Evolutionary conservation across 345 rosid species (phyloP).

Genomic region (Hypericum androsaemum): DNA sequence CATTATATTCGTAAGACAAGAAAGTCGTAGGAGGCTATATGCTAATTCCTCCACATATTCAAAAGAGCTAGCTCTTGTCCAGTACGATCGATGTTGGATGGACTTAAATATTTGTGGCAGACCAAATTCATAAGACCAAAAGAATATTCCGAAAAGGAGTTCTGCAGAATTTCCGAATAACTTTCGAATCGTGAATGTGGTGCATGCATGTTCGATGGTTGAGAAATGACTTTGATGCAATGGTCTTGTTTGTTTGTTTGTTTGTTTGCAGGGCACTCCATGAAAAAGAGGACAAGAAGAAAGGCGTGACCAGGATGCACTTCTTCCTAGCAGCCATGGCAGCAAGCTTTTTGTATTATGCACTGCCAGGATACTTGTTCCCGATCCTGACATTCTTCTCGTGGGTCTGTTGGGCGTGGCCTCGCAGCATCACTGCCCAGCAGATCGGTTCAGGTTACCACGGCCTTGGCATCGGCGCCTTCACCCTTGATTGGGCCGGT

Average conservation of each 20-base stretch:
- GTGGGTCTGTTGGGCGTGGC: constrained; percentile 96
- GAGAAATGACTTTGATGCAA: constrained; percentile 2
- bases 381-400: constrained; percentile 91
- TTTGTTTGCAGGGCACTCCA: constrained; percentile 70
- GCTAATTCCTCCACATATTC: constrained; percentile 7
- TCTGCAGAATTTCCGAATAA: neutral
- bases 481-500: constrained; percentile 99
- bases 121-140: neutral
- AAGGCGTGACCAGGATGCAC: constrained; percentile 66
- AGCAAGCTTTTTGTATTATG: constrained; percentile 74
- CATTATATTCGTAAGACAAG: neutral
- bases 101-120: neutral
- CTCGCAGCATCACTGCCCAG: constrained; percentile 82
- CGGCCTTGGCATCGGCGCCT: constrained; percentile 91
- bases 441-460: constrained; percentile 95
- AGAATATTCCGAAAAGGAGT: neutral
- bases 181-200: neutral
- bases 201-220: constrained; percentile 8
- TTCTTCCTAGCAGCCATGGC: constrained; percentile 57
- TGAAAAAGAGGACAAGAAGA: constrained; percentile 52
- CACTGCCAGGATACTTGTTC: constrained; percentile 82
- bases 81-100: neutral
- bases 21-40: neutral
- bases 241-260: neutral
- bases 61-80: neutral